Conservation (phyloP, 2,329 filamentous ascomycete species). For the Aspergillus puulaauensis region DNA sequence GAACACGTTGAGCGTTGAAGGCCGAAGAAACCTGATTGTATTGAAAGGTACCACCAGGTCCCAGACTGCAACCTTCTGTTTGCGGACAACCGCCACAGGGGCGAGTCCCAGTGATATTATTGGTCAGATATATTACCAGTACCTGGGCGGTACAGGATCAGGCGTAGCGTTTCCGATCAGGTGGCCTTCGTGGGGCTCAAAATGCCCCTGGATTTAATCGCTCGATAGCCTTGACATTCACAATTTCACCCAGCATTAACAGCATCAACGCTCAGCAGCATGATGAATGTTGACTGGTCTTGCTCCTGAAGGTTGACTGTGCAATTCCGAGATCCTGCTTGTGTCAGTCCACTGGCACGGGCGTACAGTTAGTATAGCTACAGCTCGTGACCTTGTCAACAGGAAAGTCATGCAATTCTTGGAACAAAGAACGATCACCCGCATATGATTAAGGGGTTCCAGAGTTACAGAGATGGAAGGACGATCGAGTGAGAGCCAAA, state of each 20-base stretch:
- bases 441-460: slow-evolving; percentile 6
- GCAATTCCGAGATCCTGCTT: neutral
- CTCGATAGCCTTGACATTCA: neutral
- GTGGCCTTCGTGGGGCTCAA: slow-evolving; percentile 14
- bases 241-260: neutral
- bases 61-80: slow-evolving; percentile 12
- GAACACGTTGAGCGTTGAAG: slow-evolving; percentile 27
- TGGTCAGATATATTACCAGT: slow-evolving; percentile 8
- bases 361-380: neutral
- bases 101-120: neutral
- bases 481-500: neutral
- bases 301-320: neutral
- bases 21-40: slow-evolving; percentile 23
- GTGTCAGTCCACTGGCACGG: neutral
- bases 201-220: slow-evolving; percentile 9
- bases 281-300: neutral
- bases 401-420: slow-evolving; percentile 3
- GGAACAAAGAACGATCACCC: neutral
- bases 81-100: slow-evolving; percentile 14
- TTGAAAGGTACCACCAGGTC: slow-evolving; percentile 9
- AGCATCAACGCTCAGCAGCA: too few species aligned
- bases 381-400: slow-evolving; percentile 6
- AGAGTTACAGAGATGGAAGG: neutral
- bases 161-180: slow-evolving; percentile 13
- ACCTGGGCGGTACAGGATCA: slow-evolving; percentile 9